Base-by-base conservation (phyloP, 1,139 yeast genomes). In the Yamadazyma friedrichii region DNA sequence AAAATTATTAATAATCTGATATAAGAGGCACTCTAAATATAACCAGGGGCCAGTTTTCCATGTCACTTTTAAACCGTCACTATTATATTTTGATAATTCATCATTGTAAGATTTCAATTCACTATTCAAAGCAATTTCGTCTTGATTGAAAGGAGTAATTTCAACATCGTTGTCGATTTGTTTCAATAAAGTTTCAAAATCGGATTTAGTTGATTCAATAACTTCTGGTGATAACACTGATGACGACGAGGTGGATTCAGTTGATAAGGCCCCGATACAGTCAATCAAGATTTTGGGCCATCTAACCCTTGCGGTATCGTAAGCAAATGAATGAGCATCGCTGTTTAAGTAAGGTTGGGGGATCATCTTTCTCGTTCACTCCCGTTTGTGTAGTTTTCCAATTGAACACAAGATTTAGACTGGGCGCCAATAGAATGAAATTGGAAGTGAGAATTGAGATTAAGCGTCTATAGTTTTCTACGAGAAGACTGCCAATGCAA, bases 41-140 rank as follows among this genome's bases (percentile, higher is more conserved):
- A 93, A 68, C 99, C 99, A 93, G 15, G 96, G 96, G 0, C 93
- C 95, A n/a, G 83, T 74, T 45, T 72, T 67, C 98, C 97, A 93
- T 15, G 84, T 76, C n/a, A 64, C 63, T 22, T 52, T 48, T 40
- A 54, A 57, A 12, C 44, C 53, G 31, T 60, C 51, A 6, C 3
- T n/a, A 30, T 35, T 28, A 10, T 25, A 20, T 11, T 25, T 25
- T 1, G 24, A 2, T 20, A 56, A 53, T 4, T 51, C 58, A 2
- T 68, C 70, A 56, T 85, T 82, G 58, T 74, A 84, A 6, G 75
- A 65, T 12, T 55, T 53, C 44, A 84, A 75, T 39, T 75, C 70
- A 4, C 70, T 64, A 46, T 76, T 72, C 25, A 60, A 47, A 6
- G 51, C 40, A 26, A 68, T 56, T 50, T 76, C 78, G 28, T 59